Evolutionary conservation across 805 yeast genomes (phyloP).

Genomic region (Metschnikowia shivogae): DNA sequence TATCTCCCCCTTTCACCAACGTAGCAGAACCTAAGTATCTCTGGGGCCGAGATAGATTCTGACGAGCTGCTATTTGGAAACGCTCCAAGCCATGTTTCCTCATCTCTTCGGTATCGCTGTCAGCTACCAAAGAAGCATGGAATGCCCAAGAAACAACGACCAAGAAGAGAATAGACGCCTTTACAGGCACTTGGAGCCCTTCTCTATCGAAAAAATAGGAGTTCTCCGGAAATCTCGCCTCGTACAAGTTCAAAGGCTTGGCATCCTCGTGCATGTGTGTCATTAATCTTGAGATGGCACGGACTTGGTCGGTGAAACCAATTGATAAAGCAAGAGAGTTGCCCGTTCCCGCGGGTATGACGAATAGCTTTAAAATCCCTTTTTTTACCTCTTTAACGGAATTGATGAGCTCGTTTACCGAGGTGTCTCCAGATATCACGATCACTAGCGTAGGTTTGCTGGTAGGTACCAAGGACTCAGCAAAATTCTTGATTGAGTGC

Average conservation of each 20-base stretch:
- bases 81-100: constrained; percentile 61
- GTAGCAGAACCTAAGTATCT: constrained; percentile 42
- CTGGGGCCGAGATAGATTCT: constrained; percentile 49
- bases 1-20: constrained; percentile 13
- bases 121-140: constrained; percentile 82
- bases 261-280: constrained; percentile 16
- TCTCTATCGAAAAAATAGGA: constrained; percentile 22
- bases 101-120: constrained; percentile 66
- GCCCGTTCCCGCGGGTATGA: constrained; percentile 81
- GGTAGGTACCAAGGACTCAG: constrained; percentile 22
- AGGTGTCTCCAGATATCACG: constrained; percentile 82
- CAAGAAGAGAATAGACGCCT: constrained; percentile 32
- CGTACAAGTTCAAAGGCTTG: constrained; percentile 42
- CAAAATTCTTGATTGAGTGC: constrained; percentile 39
- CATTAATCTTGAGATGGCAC: constrained; percentile 35
- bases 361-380: constrained; percentile 23
- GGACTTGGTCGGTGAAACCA: constrained; percentile 28
- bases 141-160: constrained; percentile 83
- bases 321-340: constrained; percentile 72
- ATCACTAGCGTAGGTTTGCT: constrained; percentile 38
- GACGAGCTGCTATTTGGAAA: constrained; percentile 64
- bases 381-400: constrained; percentile 20
- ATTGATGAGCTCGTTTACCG: constrained; percentile 73
- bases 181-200: constrained; percentile 13
- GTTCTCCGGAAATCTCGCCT: constrained; percentile 39